Evolutionary conservation across 2,329 filamentous ascomycete genomes (phyloP), one percentile per base, ranked within the genome.

Genomic region (Talaromyces sp.): DNA sequence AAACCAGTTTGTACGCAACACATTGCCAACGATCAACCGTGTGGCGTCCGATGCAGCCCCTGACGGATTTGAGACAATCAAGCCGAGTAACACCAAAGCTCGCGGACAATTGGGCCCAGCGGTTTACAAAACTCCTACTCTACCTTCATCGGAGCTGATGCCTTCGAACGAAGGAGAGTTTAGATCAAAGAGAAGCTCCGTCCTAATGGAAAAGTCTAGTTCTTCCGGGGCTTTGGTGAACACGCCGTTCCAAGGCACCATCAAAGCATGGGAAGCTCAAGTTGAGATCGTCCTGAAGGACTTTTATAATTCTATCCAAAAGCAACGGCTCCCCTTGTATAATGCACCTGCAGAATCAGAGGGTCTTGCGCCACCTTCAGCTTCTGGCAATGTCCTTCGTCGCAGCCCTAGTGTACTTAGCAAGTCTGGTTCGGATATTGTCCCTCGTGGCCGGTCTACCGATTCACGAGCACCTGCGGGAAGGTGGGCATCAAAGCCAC

Each of bases 1-100:
- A 59, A 88, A 84, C 64, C 93, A 98, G 70, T 99, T 98, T 70
- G 85, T 99, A 71, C 96, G 96, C 76, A 99, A 99, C 71, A 97
- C 95, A 4, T 88, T 98, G 81, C 89, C 90, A 0, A 96, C 93
- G 0, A 90, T 99, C 64, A 86, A 85, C 61, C 87, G 91, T 55
- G 87, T 90, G 13, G 83, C 92, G 10, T 80, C 83, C 43, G 91
- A 96, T 67, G 86, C 87, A n/a, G 85, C 82, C 0, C 86, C 89
- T 1, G 84, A 87, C 62, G 83, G 82, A 1, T 89, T 89, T 64
- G 83, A 88, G 35, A 80, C 84, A 3, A 78, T 84, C 4, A 83
- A 68, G 21, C 63, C 67, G n/a, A 58, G 54, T 21, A 70, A 70
- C 31, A 66, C 65, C 11, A 73, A 69, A 59, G 60, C 62, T n/a